Conservation (phyloP, 345 rosid species). For the Balakata baccata region DNA sequence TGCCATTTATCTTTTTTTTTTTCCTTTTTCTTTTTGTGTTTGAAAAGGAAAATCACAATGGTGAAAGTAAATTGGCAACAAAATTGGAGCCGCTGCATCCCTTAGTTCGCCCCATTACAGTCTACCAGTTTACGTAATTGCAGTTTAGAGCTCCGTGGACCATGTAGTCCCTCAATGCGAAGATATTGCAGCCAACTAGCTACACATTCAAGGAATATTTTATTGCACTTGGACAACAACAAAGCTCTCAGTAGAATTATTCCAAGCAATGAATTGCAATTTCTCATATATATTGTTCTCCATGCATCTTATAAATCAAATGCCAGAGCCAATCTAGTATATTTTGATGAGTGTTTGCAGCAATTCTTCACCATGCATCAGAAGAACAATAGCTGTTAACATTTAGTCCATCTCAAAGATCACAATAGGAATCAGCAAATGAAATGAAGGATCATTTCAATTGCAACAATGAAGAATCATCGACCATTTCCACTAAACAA, state of each 20-base stretch:
- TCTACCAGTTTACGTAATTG: background rate
- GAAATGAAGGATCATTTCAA: background rate
- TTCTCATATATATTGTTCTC: background rate
- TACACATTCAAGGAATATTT: background rate
- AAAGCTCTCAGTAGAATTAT: background rate
- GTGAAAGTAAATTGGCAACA: background rate
- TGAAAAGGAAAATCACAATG: background rate
- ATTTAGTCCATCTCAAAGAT: background rate
- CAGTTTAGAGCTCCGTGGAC: background rate
- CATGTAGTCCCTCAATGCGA: background rate
- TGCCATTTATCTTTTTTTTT: background rate
- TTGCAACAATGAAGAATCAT: background rate
- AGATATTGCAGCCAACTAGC: background rate
- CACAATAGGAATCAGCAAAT: background rate
- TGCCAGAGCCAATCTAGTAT: background rate
- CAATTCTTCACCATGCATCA: background rate
- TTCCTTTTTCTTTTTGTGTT: no score
- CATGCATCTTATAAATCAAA: background rate
- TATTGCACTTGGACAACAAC: background rate
- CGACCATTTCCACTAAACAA: conserved; percentile 30
- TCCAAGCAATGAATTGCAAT: background rate
- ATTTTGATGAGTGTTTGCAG: background rate
- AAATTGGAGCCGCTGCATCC: background rate
- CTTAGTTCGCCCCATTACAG: background rate
- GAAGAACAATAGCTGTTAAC: background rate